Base-by-base conservation (phyloP, 805 yeast genomes). In the Saturnispora zaruensis region DNA sequence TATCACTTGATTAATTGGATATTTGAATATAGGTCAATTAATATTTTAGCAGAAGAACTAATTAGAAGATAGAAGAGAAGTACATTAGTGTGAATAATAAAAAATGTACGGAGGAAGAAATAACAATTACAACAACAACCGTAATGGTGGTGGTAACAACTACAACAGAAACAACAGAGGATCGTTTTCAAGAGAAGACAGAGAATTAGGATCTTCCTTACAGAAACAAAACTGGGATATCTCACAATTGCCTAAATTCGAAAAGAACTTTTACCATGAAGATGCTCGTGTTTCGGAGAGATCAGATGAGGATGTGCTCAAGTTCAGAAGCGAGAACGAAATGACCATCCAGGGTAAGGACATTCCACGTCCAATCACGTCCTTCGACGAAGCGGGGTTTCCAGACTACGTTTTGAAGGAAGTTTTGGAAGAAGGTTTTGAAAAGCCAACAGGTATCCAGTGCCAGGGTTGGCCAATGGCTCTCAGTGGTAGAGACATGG, bases 381-480 rank as follows among this genome's bases (percentile, higher is more conserved):
- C 78, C 45, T 93, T 93, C 61, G 96, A 93, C 58, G 98, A 93
- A 75, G 96, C 96, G 65, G 97, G 97, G 44, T 91, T 93, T 79
- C 99, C 99, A 57, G 86, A 81, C 60, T 90, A 91, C 67, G 97
- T 91, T 42, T 76, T 93, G 65, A 74, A 71, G 52, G 96, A 91
- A 76, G 90, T 93, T 60, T 79, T 85, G 71, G 82, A 82, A 53
- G 89, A 87, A 71, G 98, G 98, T 54, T 93, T 93, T 74, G 93
- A 83, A 50, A 79, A 74, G 57, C 99, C 99, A 62, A 93, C 99
- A 51, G 89, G 88, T 58, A 93, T 93, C 65, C 99, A 93, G 75
- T 88, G 96, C 71, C 99, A 93, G 76, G 99, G 99, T 75, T 93
- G 99, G 99, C 99, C 99, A 56, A 93, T 93, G 99, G 99, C 99